A percentile compares a stretch with the other conserved stretches of the same genome.
phyloP scores from a whole-genome alignment of 1,139 yeast genomes.

The Saccharomycopsis crataegensis region DNA sequence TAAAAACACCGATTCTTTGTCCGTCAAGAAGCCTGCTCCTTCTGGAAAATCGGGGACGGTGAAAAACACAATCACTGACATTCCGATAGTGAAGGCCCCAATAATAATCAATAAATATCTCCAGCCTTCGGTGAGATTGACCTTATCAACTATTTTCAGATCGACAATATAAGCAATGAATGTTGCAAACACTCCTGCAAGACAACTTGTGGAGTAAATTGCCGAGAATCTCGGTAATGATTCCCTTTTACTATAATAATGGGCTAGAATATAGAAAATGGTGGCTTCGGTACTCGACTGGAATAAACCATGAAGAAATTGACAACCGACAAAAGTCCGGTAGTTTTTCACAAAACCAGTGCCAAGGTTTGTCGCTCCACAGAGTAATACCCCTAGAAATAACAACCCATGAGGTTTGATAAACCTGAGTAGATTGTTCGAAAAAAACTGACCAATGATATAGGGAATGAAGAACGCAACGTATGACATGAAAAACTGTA shows the following conservation, averaged over 20 bases:
- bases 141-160: constrained; percentile 35
- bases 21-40: constrained; percentile 38
- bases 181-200: constrained; percentile 74
- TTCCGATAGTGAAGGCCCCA: constrained; percentile 54
- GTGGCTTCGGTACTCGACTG: constrained; percentile 12
- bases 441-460: constrained; percentile 13
- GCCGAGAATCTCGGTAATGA: constrained; percentile 54
- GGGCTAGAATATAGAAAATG: constrained; percentile 15
- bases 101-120: constrained; percentile 68
- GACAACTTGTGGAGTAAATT: constrained; percentile 60
- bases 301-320: constrained; percentile 16
- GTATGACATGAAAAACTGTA: constrained; percentile 6
- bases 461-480: constrained; percentile 14
- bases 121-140: constrained; percentile 48
- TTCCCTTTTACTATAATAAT: constrained; percentile 12
- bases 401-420: constrained; percentile 16
- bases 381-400: constrained; percentile 5
- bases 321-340: constrained; percentile 11
- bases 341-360: constrained; percentile 10
- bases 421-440: constrained; percentile 6
- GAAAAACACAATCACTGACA: constrained; percentile 49
- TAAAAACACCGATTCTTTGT: constrained; percentile 18
- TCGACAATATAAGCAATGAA: constrained; percentile 45
- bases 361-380: constrained; percentile 9
- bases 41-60: constrained; percentile 62